Evolutionary conservation across 2,329 filamentous ascomycete species (phyloP).

Genomic region (Colletotrichum tropicicola): DNA sequence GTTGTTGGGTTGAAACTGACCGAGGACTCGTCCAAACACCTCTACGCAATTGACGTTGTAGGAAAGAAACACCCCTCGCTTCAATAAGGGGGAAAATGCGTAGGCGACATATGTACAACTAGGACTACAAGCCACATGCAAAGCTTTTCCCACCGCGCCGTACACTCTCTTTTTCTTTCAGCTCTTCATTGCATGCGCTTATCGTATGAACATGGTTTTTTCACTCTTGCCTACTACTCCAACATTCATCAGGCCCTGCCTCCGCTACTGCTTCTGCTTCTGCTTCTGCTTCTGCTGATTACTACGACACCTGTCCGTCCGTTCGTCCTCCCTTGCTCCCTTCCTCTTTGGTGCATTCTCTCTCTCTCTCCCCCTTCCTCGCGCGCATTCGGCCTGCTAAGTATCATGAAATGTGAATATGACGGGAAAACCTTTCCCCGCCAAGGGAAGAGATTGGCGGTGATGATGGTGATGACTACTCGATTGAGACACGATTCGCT

Average conservation of each 20-base stretch:
- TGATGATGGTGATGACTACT: not conserved
- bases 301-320: not conserved
- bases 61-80: not conserved
- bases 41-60: no score
- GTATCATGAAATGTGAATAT: not conserved
- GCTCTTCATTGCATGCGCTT: slow-evolving; percentile 21
- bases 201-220: slow-evolving; percentile 22
- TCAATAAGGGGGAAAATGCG: not conserved
- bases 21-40: no score
- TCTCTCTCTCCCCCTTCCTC: not conserved
- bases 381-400: not conserved
- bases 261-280: not conserved
- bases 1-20: no score
- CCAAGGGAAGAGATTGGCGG: not conserved
- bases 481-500: not conserved
- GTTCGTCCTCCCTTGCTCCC: not conserved
- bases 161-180: not conserved
- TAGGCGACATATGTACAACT: slow-evolving; percentile 10
- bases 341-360: not conserved
- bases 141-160: not conserved
- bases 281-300: not conserved
- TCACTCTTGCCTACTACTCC: not conserved
- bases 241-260: not conserved
- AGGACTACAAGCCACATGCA: slow-evolving; percentile 12
- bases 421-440: not conserved